Percentiles rank a stretch among this genome's conserved stretches.
Conservation (phyloP, 176 grass and related monocot species). For the Zea mays region DNA sequence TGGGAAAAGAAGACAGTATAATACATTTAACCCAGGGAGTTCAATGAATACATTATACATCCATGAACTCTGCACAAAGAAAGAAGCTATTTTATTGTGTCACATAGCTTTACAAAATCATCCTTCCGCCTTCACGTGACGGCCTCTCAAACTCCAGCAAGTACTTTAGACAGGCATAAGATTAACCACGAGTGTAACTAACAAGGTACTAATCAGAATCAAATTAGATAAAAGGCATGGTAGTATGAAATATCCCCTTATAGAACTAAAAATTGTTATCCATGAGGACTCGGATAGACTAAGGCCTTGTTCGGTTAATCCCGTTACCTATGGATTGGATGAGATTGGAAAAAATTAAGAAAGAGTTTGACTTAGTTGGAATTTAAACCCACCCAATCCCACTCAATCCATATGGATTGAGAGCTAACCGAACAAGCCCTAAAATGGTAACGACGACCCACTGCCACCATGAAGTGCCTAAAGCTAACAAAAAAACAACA, state of each 20-base stretch:
- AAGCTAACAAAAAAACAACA: not conserved
- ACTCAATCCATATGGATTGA: too few species aligned
- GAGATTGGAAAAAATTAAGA: too few species aligned
- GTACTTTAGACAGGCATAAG: constrained; percentile 3
- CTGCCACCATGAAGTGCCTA: not conserved
- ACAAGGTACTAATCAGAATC: too few species aligned
- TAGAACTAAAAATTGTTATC: not conserved
- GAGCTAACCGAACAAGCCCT: too few species aligned
- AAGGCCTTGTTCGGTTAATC: too few species aligned
- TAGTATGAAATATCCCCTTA: not conserved
- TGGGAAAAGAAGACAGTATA: constrained; percentile 18
- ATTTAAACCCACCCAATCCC: too few species aligned
- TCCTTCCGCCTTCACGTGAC: not conserved
- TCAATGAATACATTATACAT: not conserved
- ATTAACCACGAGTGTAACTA: not conserved
- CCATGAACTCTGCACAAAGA: not conserved
- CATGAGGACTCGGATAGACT: not conserved
- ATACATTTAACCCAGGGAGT: constrained; percentile 23
- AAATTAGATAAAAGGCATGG: too few species aligned
- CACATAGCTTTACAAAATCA: not conserved
- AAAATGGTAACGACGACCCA: not conserved
- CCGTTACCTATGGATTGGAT: too few species aligned
- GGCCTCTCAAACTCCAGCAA: not conserved
- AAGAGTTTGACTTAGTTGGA: too few species aligned
- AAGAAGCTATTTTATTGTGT: not conserved